These are phyloP conservation scores for Microdochium paspali DNA, from an alignment of 2,329 filamentous ascomycete genomes.

Conservation along the genomic window DNA sequence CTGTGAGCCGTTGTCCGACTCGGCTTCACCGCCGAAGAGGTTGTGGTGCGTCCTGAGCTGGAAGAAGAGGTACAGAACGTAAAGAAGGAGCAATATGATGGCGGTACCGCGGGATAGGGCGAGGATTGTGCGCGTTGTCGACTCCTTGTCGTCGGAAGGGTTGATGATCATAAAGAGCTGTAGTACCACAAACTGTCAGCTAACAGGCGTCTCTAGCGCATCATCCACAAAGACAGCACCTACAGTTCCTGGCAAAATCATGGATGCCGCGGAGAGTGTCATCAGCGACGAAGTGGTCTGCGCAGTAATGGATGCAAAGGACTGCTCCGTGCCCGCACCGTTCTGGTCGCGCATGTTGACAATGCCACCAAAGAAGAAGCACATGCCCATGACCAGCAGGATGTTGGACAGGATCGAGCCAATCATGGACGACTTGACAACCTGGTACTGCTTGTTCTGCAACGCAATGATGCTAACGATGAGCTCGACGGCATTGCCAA, in stretches of 20 bases:
- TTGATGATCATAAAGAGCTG: conserved; percentile 59
- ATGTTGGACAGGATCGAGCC: conserved; percentile 94
- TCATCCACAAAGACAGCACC: too few species aligned
- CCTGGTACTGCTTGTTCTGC: conserved; percentile 75
- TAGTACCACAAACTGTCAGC: not conserved
- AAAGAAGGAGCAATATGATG: conserved; percentile 65
- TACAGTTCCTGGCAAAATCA: conserved; percentile 69
- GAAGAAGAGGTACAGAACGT: conserved; percentile 69
- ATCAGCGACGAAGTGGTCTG: conserved; percentile 69
- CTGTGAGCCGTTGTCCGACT: conserved; percentile 10
- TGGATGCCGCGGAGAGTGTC: conserved; percentile 65
- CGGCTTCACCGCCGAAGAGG: conserved; percentile 53
- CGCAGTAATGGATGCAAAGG: conserved; percentile 67
- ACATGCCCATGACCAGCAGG: conserved; percentile 75
- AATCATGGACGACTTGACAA: conserved; percentile 97
- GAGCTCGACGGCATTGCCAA: conserved; percentile 71
- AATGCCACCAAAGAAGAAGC: conserved; percentile 67
- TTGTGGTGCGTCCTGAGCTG: conserved; percentile 67
- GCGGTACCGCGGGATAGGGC: conserved; percentile 67
- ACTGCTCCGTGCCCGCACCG: conserved; percentile 55
- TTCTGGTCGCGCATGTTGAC: conserved; percentile 46
- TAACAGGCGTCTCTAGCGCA: not conserved
- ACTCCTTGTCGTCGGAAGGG: conserved; percentile 25
- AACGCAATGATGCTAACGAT: conserved; percentile 81
- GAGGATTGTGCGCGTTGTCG: conserved; percentile 44